Conservation (phyloP, 176 grass and related monocot species). For the Aegilops speltoides region DNA sequence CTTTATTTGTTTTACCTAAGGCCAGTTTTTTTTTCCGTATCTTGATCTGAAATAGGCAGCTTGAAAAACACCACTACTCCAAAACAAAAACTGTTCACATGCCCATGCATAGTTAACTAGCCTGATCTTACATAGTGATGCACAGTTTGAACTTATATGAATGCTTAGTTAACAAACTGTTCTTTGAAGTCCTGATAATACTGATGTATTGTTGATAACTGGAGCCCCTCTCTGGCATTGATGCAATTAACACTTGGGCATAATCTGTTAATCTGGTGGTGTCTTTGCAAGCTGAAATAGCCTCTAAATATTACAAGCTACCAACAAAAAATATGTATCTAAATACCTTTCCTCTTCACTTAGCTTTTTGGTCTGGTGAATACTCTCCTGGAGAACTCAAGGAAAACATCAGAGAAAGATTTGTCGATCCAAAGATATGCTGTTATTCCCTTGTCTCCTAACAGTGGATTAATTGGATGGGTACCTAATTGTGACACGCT, state of each 20-base stretch:
- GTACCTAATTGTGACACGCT: conserved; percentile 94
- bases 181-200: neutral
- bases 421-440: conserved; percentile 96
- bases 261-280: conserved; percentile 12
- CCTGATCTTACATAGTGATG: neutral
- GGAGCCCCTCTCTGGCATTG: neutral
- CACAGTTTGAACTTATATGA: conserved; percentile 10
- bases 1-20: neutral
- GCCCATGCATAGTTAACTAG: neutral
- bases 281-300: neutral
- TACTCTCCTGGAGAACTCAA: conserved; percentile 90
- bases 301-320: conserved; percentile 8
- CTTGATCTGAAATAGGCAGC: conserved; percentile 7
- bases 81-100: neutral
- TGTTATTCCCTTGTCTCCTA: conserved; percentile 93
- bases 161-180: neutral
- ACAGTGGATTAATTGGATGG: conserved; percentile 98
- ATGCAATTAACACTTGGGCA: neutral
- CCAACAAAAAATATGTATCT: neutral
- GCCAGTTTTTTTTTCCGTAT: neutral
- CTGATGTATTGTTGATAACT: neutral
- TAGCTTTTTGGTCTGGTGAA: conserved; percentile 98
- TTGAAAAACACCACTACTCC: neutral
- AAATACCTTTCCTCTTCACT: conserved; percentile 27
- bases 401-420: conserved; percentile 93